Evolutionary conservation across 139 green algal species (phyloP), one percentile per base, ranked within the genome.

Genomic region (Asterochloris erici): DNA sequence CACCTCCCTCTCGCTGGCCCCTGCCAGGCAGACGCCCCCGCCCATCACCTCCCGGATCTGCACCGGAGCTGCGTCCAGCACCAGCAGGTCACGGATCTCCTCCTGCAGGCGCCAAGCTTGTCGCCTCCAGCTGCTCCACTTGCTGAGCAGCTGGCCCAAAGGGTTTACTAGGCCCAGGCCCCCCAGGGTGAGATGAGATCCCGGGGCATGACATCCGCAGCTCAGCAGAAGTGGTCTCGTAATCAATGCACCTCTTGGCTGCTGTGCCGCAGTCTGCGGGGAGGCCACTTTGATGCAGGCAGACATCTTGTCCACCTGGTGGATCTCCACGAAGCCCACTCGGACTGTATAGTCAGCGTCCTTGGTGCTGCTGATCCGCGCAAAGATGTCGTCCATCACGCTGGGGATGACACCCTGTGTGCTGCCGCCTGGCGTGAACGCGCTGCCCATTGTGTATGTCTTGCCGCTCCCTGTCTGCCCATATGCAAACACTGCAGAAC

Each of bases 291-390:
- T 21, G 17, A n/a, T 60, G 23, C 38, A 16, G 26, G 14, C n/a
- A 66, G 15, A 28, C 29, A n/a, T 24, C 29, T 13, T 76, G 66
- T 81, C 10, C 77, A 95, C 93, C 90, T 97, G 96, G 85, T 98
- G 92, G 54, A 98, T 98, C 84, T 98, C 95, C 70, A 98, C 92
- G 86, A 98, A 98, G 64, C 93, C 93, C 38, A 97, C 95, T 15
- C 91, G 91, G 12, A 98, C 90, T 14, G 85, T 91, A 84, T 91
- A 94, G n/a, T 93, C 86, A 1, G 86, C 73, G 47, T 86, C 84
- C 14, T 90, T 80, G 38, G 81, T 88, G 21, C 63, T 60, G 0
- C 78, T 73, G 2, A 97, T 91, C n/a, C 86, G 82, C 12, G 68
- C 74, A 77, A 97, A 98, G 21, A 98, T 92, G 68, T 87, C 85